phyloP scores from a whole-genome alignment of 2,329 filamentous ascomycete genomes.

The Penicillium nordicum region DNA sequence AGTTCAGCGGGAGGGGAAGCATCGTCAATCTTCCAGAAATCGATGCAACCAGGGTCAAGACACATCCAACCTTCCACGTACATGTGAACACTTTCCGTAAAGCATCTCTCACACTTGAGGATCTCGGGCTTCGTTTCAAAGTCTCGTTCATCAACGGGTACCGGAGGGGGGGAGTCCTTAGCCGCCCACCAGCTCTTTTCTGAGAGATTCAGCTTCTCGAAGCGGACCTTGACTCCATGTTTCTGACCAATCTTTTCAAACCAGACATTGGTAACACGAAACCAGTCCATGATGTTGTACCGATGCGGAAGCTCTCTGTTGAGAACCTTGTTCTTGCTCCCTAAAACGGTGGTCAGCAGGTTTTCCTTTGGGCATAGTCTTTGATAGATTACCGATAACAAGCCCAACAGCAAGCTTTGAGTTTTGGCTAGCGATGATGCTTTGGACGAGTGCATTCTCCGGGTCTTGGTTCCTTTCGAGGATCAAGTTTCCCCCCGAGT shows the following conservation, averaged over 20 bases:
- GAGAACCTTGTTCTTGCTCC: conserved; percentile 50
- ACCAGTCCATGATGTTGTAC: conserved; percentile 67
- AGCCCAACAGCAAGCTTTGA: conserved; percentile 53
- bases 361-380: accelerated
- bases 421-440: conserved; percentile 48
- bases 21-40: conserved; percentile 54
- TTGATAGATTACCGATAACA: conserved; percentile 48
- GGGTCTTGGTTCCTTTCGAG: conserved; percentile 53
- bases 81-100: conserved; percentile 30
- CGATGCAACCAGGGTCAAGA: conserved; percentile 49
- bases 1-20: conserved; percentile 28
- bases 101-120: conserved; percentile 44
- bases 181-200: conserved; percentile 59
- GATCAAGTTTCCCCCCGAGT: conserved; percentile 48
- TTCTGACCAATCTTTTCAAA: conserved; percentile 51
- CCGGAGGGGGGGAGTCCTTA: conserved; percentile 27
- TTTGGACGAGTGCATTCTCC: conserved; percentile 33
- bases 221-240: conserved; percentile 55
- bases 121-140: conserved; percentile 23
- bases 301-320: conserved; percentile 52
- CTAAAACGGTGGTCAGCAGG: conserved; percentile 37
- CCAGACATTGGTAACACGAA: conserved; percentile 68
- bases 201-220: conserved; percentile 59
- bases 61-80: conserved; percentile 58
- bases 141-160: conserved; percentile 30